Conservation (phyloP, 305 asterid genomes). For the Caryopteris hybrid region DNA sequence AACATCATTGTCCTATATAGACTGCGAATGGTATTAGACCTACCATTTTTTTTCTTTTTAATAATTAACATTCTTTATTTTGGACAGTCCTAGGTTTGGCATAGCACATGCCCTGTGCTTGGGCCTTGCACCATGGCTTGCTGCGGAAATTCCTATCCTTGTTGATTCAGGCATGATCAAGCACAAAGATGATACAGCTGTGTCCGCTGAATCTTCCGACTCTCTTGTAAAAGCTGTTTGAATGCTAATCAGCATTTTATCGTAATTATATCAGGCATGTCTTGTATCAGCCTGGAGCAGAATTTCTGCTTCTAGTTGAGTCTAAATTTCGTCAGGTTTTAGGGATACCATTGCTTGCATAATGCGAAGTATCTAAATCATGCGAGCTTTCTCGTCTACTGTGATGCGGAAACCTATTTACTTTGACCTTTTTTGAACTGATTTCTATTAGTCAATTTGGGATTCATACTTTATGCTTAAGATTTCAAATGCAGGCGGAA, state of each 20-base stretch:
- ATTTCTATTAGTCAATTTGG: too few species aligned
- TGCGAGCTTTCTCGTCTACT: background rate
- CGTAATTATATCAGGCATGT: background rate
- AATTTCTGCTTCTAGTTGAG: background rate
- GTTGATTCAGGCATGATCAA: conserved; percentile 94
- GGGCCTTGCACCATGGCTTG: conserved; percentile 97
- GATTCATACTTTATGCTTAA: too few species aligned
- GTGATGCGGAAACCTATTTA: background rate
- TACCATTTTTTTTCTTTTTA: background rate
- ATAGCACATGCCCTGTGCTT: conserved; percentile 87
- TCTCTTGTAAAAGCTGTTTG: conserved; percentile 3
- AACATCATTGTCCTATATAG: background rate
- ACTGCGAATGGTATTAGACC: background rate
- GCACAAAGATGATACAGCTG: conserved; percentile 74
- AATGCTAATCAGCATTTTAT: background rate
- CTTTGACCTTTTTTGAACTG: too few species aligned
- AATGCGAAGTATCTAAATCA: background rate
- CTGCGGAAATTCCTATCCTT: conserved; percentile 84
- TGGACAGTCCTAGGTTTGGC: conserved; percentile 83
- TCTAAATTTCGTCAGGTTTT: background rate
- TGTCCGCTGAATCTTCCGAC: conserved; percentile 45
- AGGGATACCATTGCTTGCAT: background rate
- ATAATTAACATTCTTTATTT: background rate
- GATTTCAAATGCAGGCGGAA: too few species aligned
- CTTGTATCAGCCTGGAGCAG: conserved; percentile 4